Conservation (phyloP, 768 basidiomycete species). For the Lentinus brumalis region DNA sequence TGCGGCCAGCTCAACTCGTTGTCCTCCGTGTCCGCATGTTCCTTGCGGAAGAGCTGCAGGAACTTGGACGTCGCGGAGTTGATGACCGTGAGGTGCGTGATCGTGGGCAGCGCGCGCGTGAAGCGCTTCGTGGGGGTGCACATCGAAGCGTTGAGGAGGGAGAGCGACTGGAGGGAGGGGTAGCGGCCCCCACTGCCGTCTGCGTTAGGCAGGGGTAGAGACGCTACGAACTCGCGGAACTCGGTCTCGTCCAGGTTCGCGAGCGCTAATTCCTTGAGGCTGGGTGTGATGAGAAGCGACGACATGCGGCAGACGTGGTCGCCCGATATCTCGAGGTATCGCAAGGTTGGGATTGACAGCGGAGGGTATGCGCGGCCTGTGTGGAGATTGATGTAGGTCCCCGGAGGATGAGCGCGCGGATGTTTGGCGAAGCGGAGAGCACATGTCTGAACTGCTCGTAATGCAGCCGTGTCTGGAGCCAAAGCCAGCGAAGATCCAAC, state of each 20-base stretch:
- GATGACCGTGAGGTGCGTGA: conserved; percentile 26
- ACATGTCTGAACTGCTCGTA: conserved; percentile 25
- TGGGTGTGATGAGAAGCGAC: conserved; percentile 23
- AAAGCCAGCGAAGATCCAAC: conserved; percentile 29
- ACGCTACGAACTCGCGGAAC: conserved; percentile 28
- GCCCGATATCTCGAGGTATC: conserved; percentile 28
- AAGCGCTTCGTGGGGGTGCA: conserved; percentile 21
- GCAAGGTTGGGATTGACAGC: conserved; percentile 22
- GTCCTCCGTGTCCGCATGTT: conserved; percentile 13
- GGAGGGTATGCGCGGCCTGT: conserved; percentile 15
- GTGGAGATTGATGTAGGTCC: conserved; percentile 25
- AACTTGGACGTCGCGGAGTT: conserved; percentile 26
- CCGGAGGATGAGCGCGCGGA: conserved; percentile 25
- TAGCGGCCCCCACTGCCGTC: conserved; percentile 15
- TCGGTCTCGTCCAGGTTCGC: conserved; percentile 31
- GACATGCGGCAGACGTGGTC: conserved; percentile 28
- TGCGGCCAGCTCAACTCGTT: conserved; percentile 20
- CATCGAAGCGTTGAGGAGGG: conserved; percentile 25
- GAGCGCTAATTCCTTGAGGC: conserved; percentile 24
- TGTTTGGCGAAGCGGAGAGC: conserved; percentile 22
- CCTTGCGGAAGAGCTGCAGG: conserved; percentile 24
- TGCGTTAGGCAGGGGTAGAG: conserved; percentile 12
- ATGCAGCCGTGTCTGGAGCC: conserved; percentile 23
- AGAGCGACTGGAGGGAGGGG: conserved; percentile 23
- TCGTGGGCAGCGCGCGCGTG: conserved; percentile 24